Evolutionary conservation across 2,329 filamentous ascomycete species (phyloP).

Genomic region (Colletotrichum liaoningense): DNA sequence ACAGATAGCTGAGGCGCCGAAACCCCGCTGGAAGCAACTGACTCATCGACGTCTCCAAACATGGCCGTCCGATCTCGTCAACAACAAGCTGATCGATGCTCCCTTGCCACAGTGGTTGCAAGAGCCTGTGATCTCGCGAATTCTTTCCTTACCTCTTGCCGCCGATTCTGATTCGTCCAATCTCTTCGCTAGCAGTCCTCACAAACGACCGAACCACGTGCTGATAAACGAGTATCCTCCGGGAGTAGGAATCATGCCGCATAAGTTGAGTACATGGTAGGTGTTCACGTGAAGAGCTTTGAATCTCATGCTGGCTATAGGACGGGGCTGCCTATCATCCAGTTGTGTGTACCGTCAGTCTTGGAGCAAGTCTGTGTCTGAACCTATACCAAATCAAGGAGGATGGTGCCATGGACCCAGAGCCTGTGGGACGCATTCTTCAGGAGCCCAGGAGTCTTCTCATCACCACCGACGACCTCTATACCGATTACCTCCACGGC

Average conservation of each 20-base stretch:
- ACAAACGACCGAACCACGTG: slow-evolving; percentile 86
- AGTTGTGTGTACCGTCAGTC: slow-evolving; percentile 89
- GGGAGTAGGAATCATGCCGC: slow-evolving; percentile 95
- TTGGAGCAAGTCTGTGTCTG: slow-evolving; percentile 82
- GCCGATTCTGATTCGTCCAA: slow-evolving; percentile 43
- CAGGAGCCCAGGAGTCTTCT: slow-evolving; percentile 88
- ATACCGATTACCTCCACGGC: slow-evolving; percentile 79
- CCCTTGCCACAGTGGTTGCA: slow-evolving; percentile 82
- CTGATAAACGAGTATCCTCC: slow-evolving; percentile 92
- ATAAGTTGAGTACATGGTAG: slow-evolving; percentile 68
- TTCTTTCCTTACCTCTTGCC: slow-evolving; percentile 58
- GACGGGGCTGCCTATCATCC: slow-evolving; percentile 90
- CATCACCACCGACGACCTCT: slow-evolving; percentile 76
- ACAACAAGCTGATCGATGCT: slow-evolving; percentile 79
- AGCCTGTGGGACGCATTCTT: slow-evolving; percentile 70
- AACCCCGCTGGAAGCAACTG: slow-evolving; percentile 86
- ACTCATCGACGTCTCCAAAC: slow-evolving; percentile 91
- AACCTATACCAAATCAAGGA: slow-evolving; percentile 77
- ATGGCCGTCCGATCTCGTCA: slow-evolving; percentile 85
- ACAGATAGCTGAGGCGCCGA: slow-evolving; percentile 72
- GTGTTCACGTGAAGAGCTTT: slow-evolving; percentile 25
- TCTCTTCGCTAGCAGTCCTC: slow-evolving; percentile 74
- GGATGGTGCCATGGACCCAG: slow-evolving; percentile 66
- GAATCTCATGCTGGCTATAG: slow-evolving; percentile 47
- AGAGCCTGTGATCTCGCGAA: slow-evolving; percentile 73